Evolutionary conservation across 225 moss, liverwort and hornwort species (phyloP), one percentile per base, ranked within the genome.

Genomic region (Physcomitrellopsis africana): DNA sequence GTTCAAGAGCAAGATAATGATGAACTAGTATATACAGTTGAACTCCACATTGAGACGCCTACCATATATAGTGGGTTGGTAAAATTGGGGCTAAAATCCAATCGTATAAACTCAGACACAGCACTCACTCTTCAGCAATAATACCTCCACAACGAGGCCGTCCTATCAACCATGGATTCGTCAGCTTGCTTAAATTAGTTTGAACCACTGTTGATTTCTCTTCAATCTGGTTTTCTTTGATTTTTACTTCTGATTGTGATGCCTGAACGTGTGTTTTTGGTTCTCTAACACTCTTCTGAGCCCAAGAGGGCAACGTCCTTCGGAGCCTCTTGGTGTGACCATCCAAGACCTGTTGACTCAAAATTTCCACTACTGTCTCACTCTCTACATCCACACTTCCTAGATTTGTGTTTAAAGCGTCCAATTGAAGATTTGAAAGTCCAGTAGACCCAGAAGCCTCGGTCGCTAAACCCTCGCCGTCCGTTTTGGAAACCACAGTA

Each of bases 221-320:
- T 19, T 27, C 64, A 22, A 10, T 26, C 72, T 5, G 26, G 10
- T 23, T 41, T 27, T 10, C 53, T 71, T 37, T 68, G 20, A 61
- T 23, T 57, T 14, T 44, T 32, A 16, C 16, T 60, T 45, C 11
- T 3, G 60, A 27, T 17, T 55, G 63, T 32, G 27, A 17, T 43
- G 3, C 46, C 56, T 52, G 43, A 32, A 15, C 47, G 44, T 11
- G 77, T 64, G 7, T 17, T 26, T 9, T 18, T 14, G 17, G 27
- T 22, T 78, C 74, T 10, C 47, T 62, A 67, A 46, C 47, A 41
- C 26, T 75, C 68, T 74, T 78, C 64, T 73, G 78, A 65, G 56
- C 59, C 92, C 92, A 90, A 69, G 67, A 65, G 62, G 92, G 92
- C 62, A 92, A 78, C 37, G 53, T 79, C 76, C 90, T 89, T 56